Evolutionary conservation across 371 early-diverging fungal genomes (phyloP).

Genomic region (Mucor lusitanicus): DNA sequence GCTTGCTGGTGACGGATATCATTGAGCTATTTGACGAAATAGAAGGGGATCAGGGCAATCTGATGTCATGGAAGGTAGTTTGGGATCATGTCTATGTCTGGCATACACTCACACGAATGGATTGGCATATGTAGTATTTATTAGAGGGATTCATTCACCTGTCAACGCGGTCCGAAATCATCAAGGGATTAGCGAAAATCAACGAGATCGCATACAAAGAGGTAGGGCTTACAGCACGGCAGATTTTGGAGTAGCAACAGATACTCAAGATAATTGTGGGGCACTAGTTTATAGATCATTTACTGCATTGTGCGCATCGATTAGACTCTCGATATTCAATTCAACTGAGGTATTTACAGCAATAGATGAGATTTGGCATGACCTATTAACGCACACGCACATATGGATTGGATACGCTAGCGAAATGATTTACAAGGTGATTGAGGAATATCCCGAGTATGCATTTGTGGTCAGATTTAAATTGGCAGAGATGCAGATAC

Average conservation of each 20-base stretch:
- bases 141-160: conserved; percentile 39
- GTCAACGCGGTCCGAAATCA: conserved; percentile 31
- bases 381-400: not conserved
- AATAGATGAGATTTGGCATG: not conserved
- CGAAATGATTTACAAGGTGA: conserved; percentile 38
- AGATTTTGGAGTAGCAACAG: too few species aligned
- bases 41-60: conserved; percentile 17
- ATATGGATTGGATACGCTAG: conserved; percentile 12
- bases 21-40: conserved; percentile 36
- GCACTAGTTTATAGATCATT: conserved; percentile 22
- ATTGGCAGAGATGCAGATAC: conserved; percentile 33
- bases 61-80: not conserved
- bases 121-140: conserved; percentile 17
- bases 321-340: conserved; percentile 27
- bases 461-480: conserved; percentile 31
- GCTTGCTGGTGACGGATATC: conserved; percentile 13
- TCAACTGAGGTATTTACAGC: conserved; percentile 27
- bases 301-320: conserved; percentile 24
- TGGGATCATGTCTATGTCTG: not conserved
- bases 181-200: conserved; percentile 19
- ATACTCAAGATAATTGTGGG: not conserved
- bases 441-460: conserved; percentile 33
- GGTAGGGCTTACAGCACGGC: conserved; percentile 17
- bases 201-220: conserved; percentile 17
- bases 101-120: not conserved